Conservation (phyloP, 805 yeast genomes). For the Yarrowia bubula region DNA sequence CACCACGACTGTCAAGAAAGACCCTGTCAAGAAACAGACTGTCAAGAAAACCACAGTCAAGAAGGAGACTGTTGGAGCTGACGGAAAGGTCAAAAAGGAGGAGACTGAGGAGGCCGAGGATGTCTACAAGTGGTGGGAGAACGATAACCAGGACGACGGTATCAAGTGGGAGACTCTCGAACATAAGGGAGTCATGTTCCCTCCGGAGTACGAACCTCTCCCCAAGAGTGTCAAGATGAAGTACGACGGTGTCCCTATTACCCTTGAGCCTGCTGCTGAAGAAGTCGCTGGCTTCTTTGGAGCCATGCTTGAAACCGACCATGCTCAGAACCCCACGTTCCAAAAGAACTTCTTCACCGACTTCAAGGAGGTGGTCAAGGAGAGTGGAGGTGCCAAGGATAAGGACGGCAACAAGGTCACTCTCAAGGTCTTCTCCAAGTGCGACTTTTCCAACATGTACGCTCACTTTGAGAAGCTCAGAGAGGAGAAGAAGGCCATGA, state of each 20-base stretch:
- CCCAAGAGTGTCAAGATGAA: constrained; percentile 73
- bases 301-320: constrained; percentile 84
- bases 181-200: constrained; percentile 90
- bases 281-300: constrained; percentile 96
- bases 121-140: constrained; percentile 82
- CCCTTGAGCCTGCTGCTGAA: constrained; percentile 77
- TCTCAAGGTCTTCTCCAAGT: constrained; percentile 58
- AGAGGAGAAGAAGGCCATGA: constrained; percentile 66
- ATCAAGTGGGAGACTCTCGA: constrained; percentile 83
- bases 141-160: constrained; percentile 60
- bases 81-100: constrained; percentile 26
- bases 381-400: constrained; percentile 60
- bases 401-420: constrained; percentile 41
- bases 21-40: constrained; percentile 30
- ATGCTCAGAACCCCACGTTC: constrained; percentile 81
- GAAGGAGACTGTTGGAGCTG: constrained; percentile 27
- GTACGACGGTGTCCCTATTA: constrained; percentile 75
- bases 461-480: constrained; percentile 66
- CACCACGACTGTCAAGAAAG: constrained; percentile 13
- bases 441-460: constrained; percentile 76
- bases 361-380: constrained; percentile 64
- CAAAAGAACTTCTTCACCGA: constrained; percentile 85
- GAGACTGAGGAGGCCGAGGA: constrained; percentile 53
- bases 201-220: constrained; percentile 85
- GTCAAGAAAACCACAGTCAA: constrained; percentile 30